A percentile compares a stretch with the other conserved stretches of the same genome.
These are phyloP conservation scores for Candida odintsovae DNA, from an alignment of 805 yeast genomes.

Conservation along the genomic window DNA sequence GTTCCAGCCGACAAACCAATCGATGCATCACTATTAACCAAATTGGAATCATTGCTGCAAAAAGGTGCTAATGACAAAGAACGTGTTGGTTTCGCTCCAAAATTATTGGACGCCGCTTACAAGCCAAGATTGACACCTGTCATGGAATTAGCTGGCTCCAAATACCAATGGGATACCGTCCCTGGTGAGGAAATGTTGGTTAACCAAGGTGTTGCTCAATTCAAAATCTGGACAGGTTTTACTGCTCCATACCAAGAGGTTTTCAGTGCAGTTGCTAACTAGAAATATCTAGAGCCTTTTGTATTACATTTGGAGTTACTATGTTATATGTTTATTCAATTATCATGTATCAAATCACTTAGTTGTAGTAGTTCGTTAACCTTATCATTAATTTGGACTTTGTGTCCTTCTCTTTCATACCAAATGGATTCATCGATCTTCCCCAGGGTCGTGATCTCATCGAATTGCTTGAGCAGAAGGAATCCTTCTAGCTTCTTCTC, in stretches of 20 bases:
- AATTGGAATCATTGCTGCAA: slow-evolving; percentile 41
- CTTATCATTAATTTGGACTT: slow-evolving; percentile 20
- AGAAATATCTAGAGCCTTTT: background rate
- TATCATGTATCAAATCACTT: slow-evolving; percentile 20
- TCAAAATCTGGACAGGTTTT: slow-evolving; percentile 66
- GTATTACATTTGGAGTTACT: background rate
- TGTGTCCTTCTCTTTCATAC: slow-evolving; percentile 35
- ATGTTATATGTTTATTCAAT: slow-evolving; percentile 8
- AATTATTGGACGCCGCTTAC: slow-evolving; percentile 88
- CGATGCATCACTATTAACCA: slow-evolving; percentile 43
- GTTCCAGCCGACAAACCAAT: slow-evolving; percentile 78
- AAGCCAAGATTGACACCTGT: slow-evolving; percentile 84
- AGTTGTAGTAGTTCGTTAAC: slow-evolving; percentile 24
- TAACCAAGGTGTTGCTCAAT: slow-evolving; percentile 89
- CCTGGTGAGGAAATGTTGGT: slow-evolving; percentile 91
- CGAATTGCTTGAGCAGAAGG: slow-evolving; percentile 18
- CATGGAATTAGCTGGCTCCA: slow-evolving; percentile 66
- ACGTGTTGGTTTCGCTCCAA: slow-evolving; percentile 38
- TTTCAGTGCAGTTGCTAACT: slow-evolving; percentile 48
- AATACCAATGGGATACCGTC: slow-evolving; percentile 70
- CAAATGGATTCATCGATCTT: slow-evolving; percentile 17
- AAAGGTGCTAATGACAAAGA: slow-evolving; percentile 30
- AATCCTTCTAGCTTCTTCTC: slow-evolving; percentile 9
- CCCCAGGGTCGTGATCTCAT: slow-evolving; percentile 14
- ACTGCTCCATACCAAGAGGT: slow-evolving; percentile 58